phyloP scores from a whole-genome alignment of 805 yeast species.

The Kodamaea fukazawae region DNA sequence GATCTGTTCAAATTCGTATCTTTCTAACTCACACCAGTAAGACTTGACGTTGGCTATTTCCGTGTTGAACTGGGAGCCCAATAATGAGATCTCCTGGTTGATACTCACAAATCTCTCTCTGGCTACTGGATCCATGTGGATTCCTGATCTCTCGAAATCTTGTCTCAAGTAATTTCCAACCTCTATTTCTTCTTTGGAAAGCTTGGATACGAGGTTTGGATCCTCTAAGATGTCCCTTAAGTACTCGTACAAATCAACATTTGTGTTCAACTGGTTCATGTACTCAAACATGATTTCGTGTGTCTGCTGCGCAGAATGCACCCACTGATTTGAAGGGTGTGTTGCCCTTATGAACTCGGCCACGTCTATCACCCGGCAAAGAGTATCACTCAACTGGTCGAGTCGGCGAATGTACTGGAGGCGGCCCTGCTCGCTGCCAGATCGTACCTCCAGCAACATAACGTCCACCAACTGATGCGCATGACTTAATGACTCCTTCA shows the following conservation, averaged over 20 bases:
- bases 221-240: slow-evolving; percentile 54
- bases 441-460: slow-evolving; percentile 42
- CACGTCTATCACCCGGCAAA: slow-evolving; percentile 90
- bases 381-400: slow-evolving; percentile 81
- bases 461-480: slow-evolving; percentile 62
- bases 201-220: slow-evolving; percentile 23
- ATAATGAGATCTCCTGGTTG: slow-evolving; percentile 74
- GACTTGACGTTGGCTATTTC: slow-evolving; percentile 38
- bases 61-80: slow-evolving; percentile 75
- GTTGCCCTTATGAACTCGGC: slow-evolving; percentile 89
- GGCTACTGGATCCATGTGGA: slow-evolving; percentile 66
- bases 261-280: slow-evolving; percentile 90
- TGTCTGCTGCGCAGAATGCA: slow-evolving; percentile 78
- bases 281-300: slow-evolving; percentile 88
- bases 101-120: slow-evolving; percentile 70
- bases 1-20: slow-evolving; percentile 28
- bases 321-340: slow-evolving; percentile 73
- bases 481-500: slow-evolving; percentile 56
- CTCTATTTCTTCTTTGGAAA: slow-evolving; percentile 72
- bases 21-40: slow-evolving; percentile 36
- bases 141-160: slow-evolving; percentile 90
- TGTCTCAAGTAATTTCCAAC: slow-evolving; percentile 78
- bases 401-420: slow-evolving; percentile 55
- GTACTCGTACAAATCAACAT: slow-evolving; percentile 62
- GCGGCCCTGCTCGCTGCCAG: slow-evolving; percentile 41